A percentile compares a stretch with the other conserved stretches of the same genome.
Evolutionary conservation across 345 rosid species (phyloP).

Genomic region (Eutrema heterophyllum): DNA sequence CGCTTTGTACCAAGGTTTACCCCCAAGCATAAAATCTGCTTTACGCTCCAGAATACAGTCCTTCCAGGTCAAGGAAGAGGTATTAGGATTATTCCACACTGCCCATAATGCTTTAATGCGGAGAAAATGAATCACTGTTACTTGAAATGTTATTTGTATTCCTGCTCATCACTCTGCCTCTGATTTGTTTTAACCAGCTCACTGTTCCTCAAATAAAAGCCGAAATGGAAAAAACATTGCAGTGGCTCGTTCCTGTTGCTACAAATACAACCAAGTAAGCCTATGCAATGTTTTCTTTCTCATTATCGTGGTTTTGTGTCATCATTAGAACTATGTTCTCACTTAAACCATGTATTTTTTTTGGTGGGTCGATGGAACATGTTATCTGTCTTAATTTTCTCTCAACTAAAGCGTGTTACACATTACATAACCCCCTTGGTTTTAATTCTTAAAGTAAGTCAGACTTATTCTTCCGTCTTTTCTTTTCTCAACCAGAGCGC

Average conservation of each 20-base stretch:
- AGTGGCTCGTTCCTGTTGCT: slow-evolving; percentile 96
- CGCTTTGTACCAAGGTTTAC: slow-evolving; percentile 92
- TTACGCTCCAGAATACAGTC: slow-evolving; percentile 69
- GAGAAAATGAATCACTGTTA: neutral
- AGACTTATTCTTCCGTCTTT: slow-evolving; percentile 13
- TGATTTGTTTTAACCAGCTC: slow-evolving; percentile 42
- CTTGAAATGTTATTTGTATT: slow-evolving; percentile 4
- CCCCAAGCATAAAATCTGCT: slow-evolving; percentile 78
- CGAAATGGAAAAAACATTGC: slow-evolving; percentile 93
- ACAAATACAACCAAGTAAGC: slow-evolving; percentile 86
- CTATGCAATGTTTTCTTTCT: neutral
- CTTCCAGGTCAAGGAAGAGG: slow-evolving; percentile 78
- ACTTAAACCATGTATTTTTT: neutral
- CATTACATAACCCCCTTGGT: neutral
- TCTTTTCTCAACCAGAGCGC: slow-evolving; percentile 56
- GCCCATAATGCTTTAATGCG: neutral
- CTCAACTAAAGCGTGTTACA: neutral
- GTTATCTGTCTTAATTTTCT: neutral
- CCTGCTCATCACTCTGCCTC: slow-evolving; percentile 13
- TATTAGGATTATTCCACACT: slow-evolving; percentile 18
- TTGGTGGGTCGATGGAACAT: neutral
- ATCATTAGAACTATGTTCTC: neutral
- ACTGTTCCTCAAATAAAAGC: slow-evolving; percentile 77
- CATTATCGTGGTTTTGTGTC: neutral
- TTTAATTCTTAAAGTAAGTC: neutral